phyloP scores from a whole-genome alignment of 176 grass and related monocot genomes.

The Rhynchospora breviuscula region DNA sequence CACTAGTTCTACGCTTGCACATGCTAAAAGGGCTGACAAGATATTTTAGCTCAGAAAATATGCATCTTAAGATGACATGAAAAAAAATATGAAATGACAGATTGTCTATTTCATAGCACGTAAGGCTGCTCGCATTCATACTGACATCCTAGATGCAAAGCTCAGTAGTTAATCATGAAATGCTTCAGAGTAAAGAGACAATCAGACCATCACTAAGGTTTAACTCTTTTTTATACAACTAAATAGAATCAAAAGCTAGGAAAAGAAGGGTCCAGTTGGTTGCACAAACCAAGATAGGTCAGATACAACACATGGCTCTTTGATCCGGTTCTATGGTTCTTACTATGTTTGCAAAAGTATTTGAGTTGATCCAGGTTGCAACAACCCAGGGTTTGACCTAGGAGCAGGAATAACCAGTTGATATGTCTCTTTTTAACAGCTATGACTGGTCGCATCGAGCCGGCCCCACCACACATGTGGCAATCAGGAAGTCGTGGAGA shows the following conservation, averaged over 20 bases:
- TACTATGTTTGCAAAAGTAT: constrained; percentile 63
- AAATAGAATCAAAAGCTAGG: constrained; percentile 6
- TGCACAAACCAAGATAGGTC: constrained; percentile 46
- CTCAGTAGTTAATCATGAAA: background rate
- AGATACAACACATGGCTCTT: constrained; percentile 64
- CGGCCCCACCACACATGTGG: constrained; percentile 12
- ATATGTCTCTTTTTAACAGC: constrained; percentile 40
- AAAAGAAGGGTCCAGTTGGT: constrained; percentile 36
- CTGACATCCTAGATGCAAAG: background rate
- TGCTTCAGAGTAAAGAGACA: background rate
- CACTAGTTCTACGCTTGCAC: background rate
- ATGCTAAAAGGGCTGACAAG: background rate
- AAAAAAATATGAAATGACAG: background rate
- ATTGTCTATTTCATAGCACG: background rate
- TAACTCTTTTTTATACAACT: background rate
- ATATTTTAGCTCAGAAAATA: background rate
- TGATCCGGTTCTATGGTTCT: constrained; percentile 48
- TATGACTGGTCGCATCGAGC: constrained; percentile 38
- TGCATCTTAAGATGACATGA: background rate
- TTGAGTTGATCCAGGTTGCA: constrained; percentile 69
- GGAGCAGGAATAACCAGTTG: constrained; percentile 76
- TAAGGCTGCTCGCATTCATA: background rate
- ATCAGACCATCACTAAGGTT: background rate
- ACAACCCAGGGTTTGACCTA: constrained; percentile 53
- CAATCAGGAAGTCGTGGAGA: constrained; percentile 26